Evolutionary conservation across 2,329 filamentous ascomycete species (phyloP).

Genomic region (Pseudogymnoascus sp.): DNA sequence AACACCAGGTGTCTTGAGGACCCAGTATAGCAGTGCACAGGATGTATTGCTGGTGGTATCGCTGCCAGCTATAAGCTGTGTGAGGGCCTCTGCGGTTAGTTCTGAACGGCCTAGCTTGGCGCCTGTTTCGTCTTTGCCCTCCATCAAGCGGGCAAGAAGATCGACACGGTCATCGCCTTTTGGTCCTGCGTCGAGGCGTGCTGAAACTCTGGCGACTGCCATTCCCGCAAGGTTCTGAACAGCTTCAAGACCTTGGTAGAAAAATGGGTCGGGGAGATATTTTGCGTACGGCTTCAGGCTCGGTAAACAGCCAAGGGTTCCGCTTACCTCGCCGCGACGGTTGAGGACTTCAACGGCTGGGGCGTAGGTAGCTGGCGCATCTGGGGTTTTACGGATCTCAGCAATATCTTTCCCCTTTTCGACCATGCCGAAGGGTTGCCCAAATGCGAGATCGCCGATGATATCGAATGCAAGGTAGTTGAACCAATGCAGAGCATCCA

Average conservation of each 20-base stretch:
- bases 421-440: constrained; percentile 77
- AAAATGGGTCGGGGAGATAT: constrained; percentile 76
- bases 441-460: constrained; percentile 56
- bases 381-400: constrained; percentile 57
- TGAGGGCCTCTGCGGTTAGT: constrained; percentile 80
- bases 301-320: constrained; percentile 67
- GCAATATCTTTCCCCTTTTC: constrained; percentile 66
- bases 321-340: constrained; percentile 77
- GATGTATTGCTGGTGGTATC: constrained; percentile 74
- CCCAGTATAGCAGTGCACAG: constrained; percentile 76
- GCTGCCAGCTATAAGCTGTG: constrained; percentile 74
- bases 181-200: constrained; percentile 62
- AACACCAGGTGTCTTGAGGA: constrained; percentile 60
- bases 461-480: constrained; percentile 54
- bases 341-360: constrained; percentile 84
- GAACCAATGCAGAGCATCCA: constrained; percentile 76
- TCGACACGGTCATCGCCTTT: constrained; percentile 62
- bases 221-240: constrained; percentile 80
- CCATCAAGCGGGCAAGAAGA: constrained; percentile 74
- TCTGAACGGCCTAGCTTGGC: constrained; percentile 68
- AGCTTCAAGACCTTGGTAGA: constrained; percentile 62
- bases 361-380: constrained; percentile 57
- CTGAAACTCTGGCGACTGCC: constrained; percentile 71
- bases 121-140: constrained; percentile 74
- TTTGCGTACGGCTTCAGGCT: constrained; percentile 69